Evolutionary conservation across 1,284 basidiomycete genomes (phyloP), one percentile per base, ranked within the genome.

Genomic region (Sporisorium graminicola): DNA sequence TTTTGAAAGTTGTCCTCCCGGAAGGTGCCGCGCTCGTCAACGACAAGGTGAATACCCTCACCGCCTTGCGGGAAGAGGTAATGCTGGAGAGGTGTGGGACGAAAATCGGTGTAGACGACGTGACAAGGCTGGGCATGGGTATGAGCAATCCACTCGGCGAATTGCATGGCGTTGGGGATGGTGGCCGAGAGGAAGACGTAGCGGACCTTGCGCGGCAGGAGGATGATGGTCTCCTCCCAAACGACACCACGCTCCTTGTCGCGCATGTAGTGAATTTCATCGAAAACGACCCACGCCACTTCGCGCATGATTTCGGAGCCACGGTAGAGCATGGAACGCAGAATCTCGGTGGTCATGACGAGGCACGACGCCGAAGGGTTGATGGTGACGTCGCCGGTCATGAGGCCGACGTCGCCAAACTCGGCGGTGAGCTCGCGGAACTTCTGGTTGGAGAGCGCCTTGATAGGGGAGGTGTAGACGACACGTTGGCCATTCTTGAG

Each of bases 321-420:
- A 63, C 97, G 91, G 86, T 99, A 99, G 37, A 99, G 88, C 96
- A 99, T 99, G 1, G 95, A 98, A 14, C 97, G 91, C 63, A 99
- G 87, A 92, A 99, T 99, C 88, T 99, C 97, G 2, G 97, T 99
- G 0, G 97, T 99, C 97, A 99, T 99, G 58, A 99, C 96, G 52
- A 99, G 87, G 88, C 97, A 99, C 51, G 93, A 94, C 8, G 97
- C 96, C 4, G 92, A 92, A 2, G 96, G 96, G 86, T 99, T 99
- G 86, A 99, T 98, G 0, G 97, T 99, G n/a, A 99, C 95, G 87
- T 99, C 97, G 85, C 97, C 95, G 1, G 97, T 99, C 97, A 99
- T 99, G 29, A 99, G 89, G 20, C 97, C 97, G 51, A 99, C 97
- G 83, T 99, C 96, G 26, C 94, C 93, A 86, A 99, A 99, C 81